Base-by-base conservation (phyloP, 2,329 filamentous ascomycete species). In the Capronia epimyces region DNA sequence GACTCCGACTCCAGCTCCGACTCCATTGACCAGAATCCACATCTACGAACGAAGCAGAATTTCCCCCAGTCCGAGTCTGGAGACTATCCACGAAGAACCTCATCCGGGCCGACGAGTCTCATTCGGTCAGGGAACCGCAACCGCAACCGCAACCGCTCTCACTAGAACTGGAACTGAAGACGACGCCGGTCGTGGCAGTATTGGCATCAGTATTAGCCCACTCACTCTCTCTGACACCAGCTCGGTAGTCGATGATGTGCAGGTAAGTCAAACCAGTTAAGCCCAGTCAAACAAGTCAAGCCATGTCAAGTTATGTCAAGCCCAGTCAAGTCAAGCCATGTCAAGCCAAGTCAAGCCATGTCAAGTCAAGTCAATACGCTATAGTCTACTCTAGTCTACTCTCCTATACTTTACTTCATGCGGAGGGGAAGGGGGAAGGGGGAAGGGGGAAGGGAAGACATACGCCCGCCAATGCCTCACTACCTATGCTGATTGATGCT, bases 21-120 rank as follows among this genome's bases (percentile, higher is more conserved):
- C 36, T 39, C 46, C 49, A 46, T 45, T 24, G 21, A 27, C 42
- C 13, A 18, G 40, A n/a, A 36, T 49, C 20, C 49, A 34, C 32
- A 20, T 37, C 29, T 46, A 43, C 39, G 43, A 56, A 32, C 45
- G 49, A 7, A 32, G 25, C 6, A 32, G 34, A 27, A 27, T 36
- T n/a, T 45, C 53, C 7, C 39, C 53, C 4, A 24, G 43, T 15
- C 34, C 50, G 3, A 56, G 25, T 43, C 41, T 56, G 12, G 37
- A 50, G 10, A 56, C 53, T 13, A 50, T 56, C 10, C 49, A 53
- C 12, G 50, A 56, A 46, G 46, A 50, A 25, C 46, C 53, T 10
- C 53, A 52, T 25, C 49, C 53, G 1, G 53, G 49, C 13, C 31
- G 42, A 24, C 41, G 36, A 24, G 49, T 52, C 31, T 24, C 13